phyloP scores from a whole-genome alignment of 805 yeast genomes.

The Wickerhamiella kazuoi region DNA sequence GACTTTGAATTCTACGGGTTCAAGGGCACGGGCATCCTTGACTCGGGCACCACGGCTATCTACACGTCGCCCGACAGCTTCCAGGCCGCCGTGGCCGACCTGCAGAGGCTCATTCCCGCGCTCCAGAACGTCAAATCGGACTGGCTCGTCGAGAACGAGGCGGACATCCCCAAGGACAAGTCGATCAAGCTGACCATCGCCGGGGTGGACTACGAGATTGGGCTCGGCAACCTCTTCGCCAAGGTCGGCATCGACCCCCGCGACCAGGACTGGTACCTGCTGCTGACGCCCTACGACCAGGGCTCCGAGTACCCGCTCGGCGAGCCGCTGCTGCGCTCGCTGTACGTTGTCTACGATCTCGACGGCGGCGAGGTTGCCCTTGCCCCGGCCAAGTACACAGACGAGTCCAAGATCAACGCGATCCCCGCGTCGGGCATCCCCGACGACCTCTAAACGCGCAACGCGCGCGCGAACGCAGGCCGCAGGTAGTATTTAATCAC shows the following conservation, averaged over 20 bases:
- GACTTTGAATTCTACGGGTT: slow-evolving; percentile 4
- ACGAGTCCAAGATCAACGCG: background rate
- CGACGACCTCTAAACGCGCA: too few species aligned
- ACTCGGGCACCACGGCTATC: slow-evolving; percentile 35
- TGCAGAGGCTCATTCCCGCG: background rate
- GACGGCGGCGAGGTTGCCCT: slow-evolving; percentile 37
- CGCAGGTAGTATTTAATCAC: too few species aligned
- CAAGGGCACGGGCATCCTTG: slow-evolving; percentile 20
- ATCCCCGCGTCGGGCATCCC: too few species aligned
- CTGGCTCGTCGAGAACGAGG: background rate
- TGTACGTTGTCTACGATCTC: slow-evolving; percentile 47
- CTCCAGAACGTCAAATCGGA: background rate
- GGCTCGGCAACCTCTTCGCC: background rate
- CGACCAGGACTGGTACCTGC: slow-evolving; percentile 18
- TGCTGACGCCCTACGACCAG: slow-evolving; percentile 15
- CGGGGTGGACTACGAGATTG: background rate
- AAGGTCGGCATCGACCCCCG: background rate
- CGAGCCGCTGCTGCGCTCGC: slow-evolving; percentile 41
- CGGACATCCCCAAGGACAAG: background rate
- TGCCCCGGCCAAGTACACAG: slow-evolving; percentile 21
- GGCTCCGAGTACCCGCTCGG: slow-evolving; percentile 31
- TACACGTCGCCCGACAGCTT: slow-evolving; percentile 11
- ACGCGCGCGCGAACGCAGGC: too few species aligned
- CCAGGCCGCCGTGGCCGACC: background rate
- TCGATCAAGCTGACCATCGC: background rate